Evolutionary conservation across 2,329 filamentous ascomycete genomes (phyloP).

Genomic region (Trichoderma sp.): DNA sequence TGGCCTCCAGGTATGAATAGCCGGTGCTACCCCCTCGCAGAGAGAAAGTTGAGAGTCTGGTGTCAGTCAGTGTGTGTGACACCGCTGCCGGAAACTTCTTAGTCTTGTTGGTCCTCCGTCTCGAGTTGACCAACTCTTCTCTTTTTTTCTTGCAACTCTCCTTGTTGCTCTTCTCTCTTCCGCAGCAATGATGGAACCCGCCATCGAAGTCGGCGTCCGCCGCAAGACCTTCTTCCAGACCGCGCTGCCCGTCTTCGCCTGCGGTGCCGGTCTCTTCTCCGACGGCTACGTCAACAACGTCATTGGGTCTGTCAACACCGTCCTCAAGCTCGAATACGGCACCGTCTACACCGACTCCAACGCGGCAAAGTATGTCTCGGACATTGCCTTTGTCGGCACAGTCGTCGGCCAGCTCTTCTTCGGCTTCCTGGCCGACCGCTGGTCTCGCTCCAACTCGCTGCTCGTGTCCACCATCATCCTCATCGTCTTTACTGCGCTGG

Average conservation of each 20-base stretch:
- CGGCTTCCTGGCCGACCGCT: conserved; percentile 79
- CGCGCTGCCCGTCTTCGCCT: conserved; percentile 73
- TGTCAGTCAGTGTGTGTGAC: background rate
- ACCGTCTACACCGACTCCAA: conserved; percentile 66
- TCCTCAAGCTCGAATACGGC: conserved; percentile 69
- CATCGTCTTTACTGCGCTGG: conserved; percentile 79
- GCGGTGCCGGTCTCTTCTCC: conserved; percentile 85
- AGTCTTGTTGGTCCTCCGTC: conserved; percentile 1
- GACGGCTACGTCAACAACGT: conserved; percentile 93
- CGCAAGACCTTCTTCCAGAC: conserved; percentile 31
- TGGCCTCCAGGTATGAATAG: conserved; percentile 8
- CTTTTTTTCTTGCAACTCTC: background rate
- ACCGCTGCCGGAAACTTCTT: background rate
- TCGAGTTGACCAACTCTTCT: background rate
- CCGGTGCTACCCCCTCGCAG: conserved; percentile 21
- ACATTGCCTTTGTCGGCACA: conserved; percentile 84
- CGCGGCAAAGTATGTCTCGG: conserved; percentile 72
- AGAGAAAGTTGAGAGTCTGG: background rate
- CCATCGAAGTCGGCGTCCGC: conserved; percentile 22
- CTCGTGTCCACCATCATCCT: conserved; percentile 80
- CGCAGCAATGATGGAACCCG: conserved; percentile 14
- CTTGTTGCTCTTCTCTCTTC: no score
- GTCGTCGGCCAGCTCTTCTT: conserved; percentile 81
- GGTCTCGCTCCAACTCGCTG: conserved; percentile 80
- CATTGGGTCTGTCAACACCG: conserved; percentile 83